Evolutionary conservation across 2,329 filamentous ascomycete species (phyloP), one percentile per base, ranked within the genome.

Genomic region (Colletotrichum cuscutae): DNA sequence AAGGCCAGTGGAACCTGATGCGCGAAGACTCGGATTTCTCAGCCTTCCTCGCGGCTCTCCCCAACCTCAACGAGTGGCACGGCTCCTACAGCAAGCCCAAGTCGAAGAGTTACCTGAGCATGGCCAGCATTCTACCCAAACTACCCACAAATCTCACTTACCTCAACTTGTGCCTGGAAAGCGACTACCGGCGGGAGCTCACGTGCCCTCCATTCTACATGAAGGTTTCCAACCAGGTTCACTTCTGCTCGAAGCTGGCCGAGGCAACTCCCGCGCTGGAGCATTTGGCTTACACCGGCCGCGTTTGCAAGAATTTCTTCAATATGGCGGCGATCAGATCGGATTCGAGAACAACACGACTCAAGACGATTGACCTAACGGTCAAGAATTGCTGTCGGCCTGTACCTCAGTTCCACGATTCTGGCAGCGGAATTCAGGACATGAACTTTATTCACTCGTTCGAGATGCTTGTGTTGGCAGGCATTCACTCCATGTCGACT

Each of bases 1-100:
- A 92, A 77, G 93, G 93, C 7, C 92, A 94, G 76, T 95, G 93
- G 93, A 95, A 95, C 78, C 86, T 95, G 32, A 92, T 94, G 80
- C 86, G 93, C 59, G 85, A 87, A 19, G 83, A 89, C 56, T 82
- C 61, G 22, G 92, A 95, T 79, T 94, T 93, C 81, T 82, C 86
- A 68, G 86, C 85, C 64, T 87, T 95, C 62, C 85, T 90, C 24
- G 80, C 83, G 13, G 92, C 92, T 5, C 80, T 95, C 56, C 93
- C 93, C 1, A 91, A 89, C 73, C 82, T 95, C n/a, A 82, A 83
- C 63, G 88, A 90, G 76, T 91, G 89, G 89, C 88, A 90, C 72
- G 88, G 86, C n/a, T 89, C 87, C 6, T 91, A 90, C 83, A 92
- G 90, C 78, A 94, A 93, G 80, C 91, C 92, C 66, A 94, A 94